Evolutionary conservation across 2,329 filamentous ascomycete genomes (phyloP).

Genomic region (Ophiobolus disseminans): DNA sequence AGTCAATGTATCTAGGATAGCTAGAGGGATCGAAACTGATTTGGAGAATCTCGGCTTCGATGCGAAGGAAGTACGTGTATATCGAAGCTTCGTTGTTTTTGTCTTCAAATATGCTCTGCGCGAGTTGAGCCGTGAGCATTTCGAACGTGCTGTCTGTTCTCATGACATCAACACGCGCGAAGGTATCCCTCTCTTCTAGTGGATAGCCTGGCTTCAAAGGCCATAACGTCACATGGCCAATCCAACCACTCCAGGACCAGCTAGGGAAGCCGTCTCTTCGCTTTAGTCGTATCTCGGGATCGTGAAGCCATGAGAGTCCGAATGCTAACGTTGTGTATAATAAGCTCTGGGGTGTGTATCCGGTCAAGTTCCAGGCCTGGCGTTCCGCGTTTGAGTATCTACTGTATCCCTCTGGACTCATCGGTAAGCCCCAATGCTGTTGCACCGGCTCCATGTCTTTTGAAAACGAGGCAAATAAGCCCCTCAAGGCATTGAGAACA

Average conservation of each 20-base stretch:
- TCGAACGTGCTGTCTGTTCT: neutral
- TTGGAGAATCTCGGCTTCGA: neutral
- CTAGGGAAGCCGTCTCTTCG: neutral
- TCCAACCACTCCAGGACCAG: slow-evolving; percentile 1
- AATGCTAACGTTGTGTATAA: neutral
- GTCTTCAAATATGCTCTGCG: neutral
- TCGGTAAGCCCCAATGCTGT: neutral
- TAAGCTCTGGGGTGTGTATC: neutral
- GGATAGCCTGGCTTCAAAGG: neutral
- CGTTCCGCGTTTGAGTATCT: too few species aligned
- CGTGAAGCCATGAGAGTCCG: neutral
- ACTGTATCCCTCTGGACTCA: too few species aligned
- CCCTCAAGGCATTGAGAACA: neutral
- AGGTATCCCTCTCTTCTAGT: too few species aligned
- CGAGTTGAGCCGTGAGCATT: neutral
- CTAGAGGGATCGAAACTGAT: neutral
- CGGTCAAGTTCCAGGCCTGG: neutral
- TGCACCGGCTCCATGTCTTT: neutral
- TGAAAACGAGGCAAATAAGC: neutral
- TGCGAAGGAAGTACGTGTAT: neutral
- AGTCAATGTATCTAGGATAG: too few species aligned
- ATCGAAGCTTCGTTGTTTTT: neutral
- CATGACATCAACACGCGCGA: too few species aligned
- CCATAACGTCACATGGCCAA: neutral
- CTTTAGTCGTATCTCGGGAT: neutral